Evolutionary conservation across 2,329 filamentous ascomycete genomes (phyloP).

Genomic region (Niveomyces coronatus): DNA sequence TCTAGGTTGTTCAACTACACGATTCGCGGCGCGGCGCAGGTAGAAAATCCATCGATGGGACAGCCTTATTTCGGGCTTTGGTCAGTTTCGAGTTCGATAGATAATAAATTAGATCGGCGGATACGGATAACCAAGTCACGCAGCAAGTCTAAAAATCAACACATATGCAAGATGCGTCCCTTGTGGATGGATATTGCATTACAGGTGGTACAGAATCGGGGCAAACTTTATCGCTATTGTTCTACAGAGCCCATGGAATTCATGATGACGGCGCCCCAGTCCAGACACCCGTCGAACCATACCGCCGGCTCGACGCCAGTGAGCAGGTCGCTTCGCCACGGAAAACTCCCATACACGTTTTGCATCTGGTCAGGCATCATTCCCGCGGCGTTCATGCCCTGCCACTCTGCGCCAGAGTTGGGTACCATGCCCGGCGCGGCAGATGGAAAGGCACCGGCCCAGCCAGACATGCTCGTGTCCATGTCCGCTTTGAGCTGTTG

Average conservation of each 20-base stretch:
- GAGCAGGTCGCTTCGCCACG: slow-evolving; percentile 22
- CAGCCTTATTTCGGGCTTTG: too few species aligned
- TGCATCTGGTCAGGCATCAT: slow-evolving; percentile 17
- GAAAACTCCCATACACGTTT: slow-evolving; percentile 18
- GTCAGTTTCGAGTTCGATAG: too few species aligned
- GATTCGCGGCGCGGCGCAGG: too few species aligned
- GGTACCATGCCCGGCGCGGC: background rate
- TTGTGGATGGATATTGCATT: too few species aligned
- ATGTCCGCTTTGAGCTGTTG: slow-evolving; percentile 12
- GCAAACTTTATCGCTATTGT: slow-evolving; percentile 13
- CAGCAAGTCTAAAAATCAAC: too few species aligned
- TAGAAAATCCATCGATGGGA: too few species aligned
- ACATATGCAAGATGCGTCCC: too few species aligned
- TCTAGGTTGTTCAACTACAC: too few species aligned
- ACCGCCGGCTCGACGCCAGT: slow-evolving; percentile 24
- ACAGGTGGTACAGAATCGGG: too few species aligned
- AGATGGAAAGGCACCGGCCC: background rate
- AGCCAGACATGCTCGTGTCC: slow-evolving; percentile 14
- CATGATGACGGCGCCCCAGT: slow-evolving; percentile 24
- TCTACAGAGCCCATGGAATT: slow-evolving; percentile 20
- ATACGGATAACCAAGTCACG: too few species aligned
- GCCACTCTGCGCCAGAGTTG: slow-evolving; percentile 5
- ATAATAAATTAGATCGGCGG: too few species aligned
- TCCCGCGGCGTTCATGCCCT: slow-evolving; percentile 11
- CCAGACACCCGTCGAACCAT: slow-evolving; percentile 26